Conservation (phyloP, 805 yeast species). For the Candida endomychidarum region DNA sequence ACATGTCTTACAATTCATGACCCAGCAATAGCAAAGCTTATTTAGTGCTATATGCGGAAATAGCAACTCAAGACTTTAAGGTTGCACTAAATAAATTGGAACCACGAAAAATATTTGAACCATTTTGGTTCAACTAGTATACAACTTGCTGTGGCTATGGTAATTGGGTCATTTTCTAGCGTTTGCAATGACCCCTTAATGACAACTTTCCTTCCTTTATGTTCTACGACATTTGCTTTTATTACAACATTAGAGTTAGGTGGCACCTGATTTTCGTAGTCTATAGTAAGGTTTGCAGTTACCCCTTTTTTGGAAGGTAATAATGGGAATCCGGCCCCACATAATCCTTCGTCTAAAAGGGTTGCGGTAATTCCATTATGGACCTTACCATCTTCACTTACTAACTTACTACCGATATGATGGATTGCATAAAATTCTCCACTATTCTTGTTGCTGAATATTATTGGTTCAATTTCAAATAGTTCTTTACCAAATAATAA, state of each 20-base stretch:
- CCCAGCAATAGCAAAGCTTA: not conserved
- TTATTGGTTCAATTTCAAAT: constrained; percentile 74
- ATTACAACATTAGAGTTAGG: constrained; percentile 67
- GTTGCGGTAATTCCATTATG: constrained; percentile 83
- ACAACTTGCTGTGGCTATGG: constrained; percentile 64
- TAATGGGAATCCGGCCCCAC: constrained; percentile 79
- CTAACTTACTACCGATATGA: constrained; percentile 65
- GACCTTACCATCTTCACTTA: constrained; percentile 69
- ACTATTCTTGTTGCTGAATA: constrained; percentile 50
- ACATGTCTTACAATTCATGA: not conserved
- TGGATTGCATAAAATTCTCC: constrained; percentile 63
- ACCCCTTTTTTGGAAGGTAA: constrained; percentile 85
- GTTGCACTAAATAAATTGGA: constrained; percentile 14
- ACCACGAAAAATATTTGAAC: constrained; percentile 68
- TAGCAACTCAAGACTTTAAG: constrained; percentile 3
- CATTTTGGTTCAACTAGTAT: constrained; percentile 83
- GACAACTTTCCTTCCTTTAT: constrained; percentile 78
- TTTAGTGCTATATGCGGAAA: constrained; percentile 1
- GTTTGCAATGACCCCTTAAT: constrained; percentile 68
- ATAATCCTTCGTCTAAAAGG: constrained; percentile 78
- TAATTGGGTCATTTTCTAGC: constrained; percentile 33
- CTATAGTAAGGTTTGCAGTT: constrained; percentile 71
- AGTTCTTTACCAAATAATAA: constrained; percentile 65
- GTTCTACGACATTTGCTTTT: constrained; percentile 61
- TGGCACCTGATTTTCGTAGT: constrained; percentile 62